phyloP scores from a whole-genome alignment of 345 rosid genomes.

The Salix exigua region DNA sequence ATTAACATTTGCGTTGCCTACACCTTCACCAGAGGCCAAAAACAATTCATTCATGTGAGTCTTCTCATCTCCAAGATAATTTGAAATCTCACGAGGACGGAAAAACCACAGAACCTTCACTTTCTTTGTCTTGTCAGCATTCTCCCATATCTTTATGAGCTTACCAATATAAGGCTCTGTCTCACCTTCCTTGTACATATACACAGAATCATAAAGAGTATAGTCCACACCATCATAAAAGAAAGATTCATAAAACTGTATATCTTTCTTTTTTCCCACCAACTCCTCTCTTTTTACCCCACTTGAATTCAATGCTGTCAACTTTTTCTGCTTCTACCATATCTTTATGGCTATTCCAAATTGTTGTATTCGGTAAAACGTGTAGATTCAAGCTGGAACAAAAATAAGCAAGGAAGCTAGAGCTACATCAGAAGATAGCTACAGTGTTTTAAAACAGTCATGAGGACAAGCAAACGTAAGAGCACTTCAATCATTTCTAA shows the following conservation, averaged over 20 bases:
- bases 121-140: slow-evolving; percentile 38
- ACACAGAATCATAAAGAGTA: slow-evolving; percentile 64
- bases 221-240: slow-evolving; percentile 60
- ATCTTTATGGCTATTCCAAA: neutral
- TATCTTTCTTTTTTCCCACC: slow-evolving; percentile 63
- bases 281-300: slow-evolving; percentile 62
- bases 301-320: slow-evolving; percentile 53
- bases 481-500: neutral
- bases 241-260: slow-evolving; percentile 72
- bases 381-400: neutral
- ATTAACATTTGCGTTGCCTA: slow-evolving; percentile 63
- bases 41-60: slow-evolving; percentile 57
- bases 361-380: neutral
- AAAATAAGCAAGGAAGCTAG: neutral
- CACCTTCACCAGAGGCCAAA: slow-evolving; percentile 82
- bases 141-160: slow-evolving; percentile 72
- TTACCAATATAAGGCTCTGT: slow-evolving; percentile 68
- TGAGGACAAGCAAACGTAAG: neutral
- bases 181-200: slow-evolving; percentile 36
- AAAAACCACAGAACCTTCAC: slow-evolving; percentile 81
- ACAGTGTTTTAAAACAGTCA: neutral
- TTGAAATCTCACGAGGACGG: slow-evolving; percentile 56
- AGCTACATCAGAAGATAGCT: neutral
- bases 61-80: slow-evolving; percentile 37
- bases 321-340: slow-evolving; percentile 48